A percentile compares a stretch with the other conserved stretches of the same genome.
These are phyloP conservation scores for Diaporthe batatas DNA, from an alignment of 2,329 filamentous ascomycete genomes.

Conservation along the genomic window DNA sequence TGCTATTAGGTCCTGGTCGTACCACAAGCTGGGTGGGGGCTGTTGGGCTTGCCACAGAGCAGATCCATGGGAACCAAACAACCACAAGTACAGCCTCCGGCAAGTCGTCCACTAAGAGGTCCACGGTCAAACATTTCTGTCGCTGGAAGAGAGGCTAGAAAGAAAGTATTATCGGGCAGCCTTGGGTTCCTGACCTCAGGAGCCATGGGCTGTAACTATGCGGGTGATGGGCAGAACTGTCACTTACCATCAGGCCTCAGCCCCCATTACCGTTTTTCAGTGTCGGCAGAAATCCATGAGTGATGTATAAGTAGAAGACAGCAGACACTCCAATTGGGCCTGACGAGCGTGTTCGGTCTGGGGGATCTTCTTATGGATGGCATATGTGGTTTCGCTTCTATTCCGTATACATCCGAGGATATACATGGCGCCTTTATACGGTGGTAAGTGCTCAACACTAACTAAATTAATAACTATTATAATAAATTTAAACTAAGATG, in stretches of 20 bases:
- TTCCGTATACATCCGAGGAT: too few species aligned
- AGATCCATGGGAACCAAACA: slow-evolving; percentile 88
- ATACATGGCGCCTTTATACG: too few species aligned
- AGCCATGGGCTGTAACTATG: not conserved
- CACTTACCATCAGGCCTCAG: slow-evolving; percentile 67
- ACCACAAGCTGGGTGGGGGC: not conserved
- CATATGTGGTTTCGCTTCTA: too few species aligned
- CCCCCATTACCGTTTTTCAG: slow-evolving; percentile 68
- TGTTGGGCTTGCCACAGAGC: slow-evolving; percentile 78
- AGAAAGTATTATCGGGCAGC: not conserved
- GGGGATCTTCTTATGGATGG: slow-evolving; percentile 79
- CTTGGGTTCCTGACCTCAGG: too few species aligned
- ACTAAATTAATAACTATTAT: too few species aligned
- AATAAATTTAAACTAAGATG: too few species aligned
- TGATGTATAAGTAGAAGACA: slow-evolving; percentile 89
- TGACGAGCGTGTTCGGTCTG: slow-evolving; percentile 83
- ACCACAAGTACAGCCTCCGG: slow-evolving; percentile 77
- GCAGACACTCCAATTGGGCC: slow-evolving; percentile 91
- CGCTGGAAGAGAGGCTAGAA: not conserved
- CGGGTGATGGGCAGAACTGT: too few species aligned
- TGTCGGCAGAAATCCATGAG: slow-evolving; percentile 76
- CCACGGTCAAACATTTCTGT: not conserved
- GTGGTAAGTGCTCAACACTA: too few species aligned
- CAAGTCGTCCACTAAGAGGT: slow-evolving; percentile 64
- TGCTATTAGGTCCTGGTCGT: not conserved